A percentile compares a stretch with the other conserved stretches of the same genome.
These are phyloP conservation scores for Protomyces lactucae-debilis DNA, from an alignment of 1,139 yeast species.

Conservation along the genomic window DNA sequence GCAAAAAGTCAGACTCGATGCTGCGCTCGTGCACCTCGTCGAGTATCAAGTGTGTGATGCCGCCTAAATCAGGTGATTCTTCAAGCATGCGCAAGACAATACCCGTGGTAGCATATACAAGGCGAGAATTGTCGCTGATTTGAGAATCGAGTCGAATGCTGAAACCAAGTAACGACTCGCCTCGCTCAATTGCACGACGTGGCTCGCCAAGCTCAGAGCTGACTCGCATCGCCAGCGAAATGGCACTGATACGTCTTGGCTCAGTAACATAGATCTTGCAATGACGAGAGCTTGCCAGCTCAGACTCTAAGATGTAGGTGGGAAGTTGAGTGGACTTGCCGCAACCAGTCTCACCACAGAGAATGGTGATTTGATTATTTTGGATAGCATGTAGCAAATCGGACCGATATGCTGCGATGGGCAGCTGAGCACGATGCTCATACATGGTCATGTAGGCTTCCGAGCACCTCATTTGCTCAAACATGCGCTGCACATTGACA, in stretches of 20 bases:
- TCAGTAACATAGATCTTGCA: slow-evolving; percentile 64
- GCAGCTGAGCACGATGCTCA: slow-evolving; percentile 7
- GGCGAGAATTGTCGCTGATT: slow-evolving; percentile 57
- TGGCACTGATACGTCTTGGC: slow-evolving; percentile 71
- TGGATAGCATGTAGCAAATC: slow-evolving; percentile 23
- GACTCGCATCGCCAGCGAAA: slow-evolving; percentile 63
- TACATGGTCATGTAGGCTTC: slow-evolving; percentile 6
- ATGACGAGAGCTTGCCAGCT: slow-evolving; percentile 53
- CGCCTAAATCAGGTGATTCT: slow-evolving; percentile 47
- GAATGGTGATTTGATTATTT: slow-evolving; percentile 69
- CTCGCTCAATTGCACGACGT: slow-evolving; percentile 45
- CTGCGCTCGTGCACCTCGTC: slow-evolving; percentile 88
- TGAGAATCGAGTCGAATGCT: slow-evolving; percentile 73
- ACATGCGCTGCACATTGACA: not conserved
- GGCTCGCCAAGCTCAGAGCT: slow-evolving; percentile 48
- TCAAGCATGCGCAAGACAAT: slow-evolving; percentile 62
- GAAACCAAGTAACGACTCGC: slow-evolving; percentile 74
- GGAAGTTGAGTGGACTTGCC: slow-evolving; percentile 84
- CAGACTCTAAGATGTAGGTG: slow-evolving; percentile 53
- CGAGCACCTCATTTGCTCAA: slow-evolving; percentile 4
- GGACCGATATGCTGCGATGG: slow-evolving; percentile 11
- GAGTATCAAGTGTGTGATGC: slow-evolving; percentile 59
- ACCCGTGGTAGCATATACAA: slow-evolving; percentile 79
- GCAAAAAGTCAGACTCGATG: slow-evolving; percentile 68
- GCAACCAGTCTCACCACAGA: slow-evolving; percentile 95